A percentile compares a stretch with the other conserved stretches of the same genome.
Evolutionary conservation across 2,329 filamentous ascomycete genomes (phyloP).

Genomic region (Dactylellina drechsleri): DNA sequence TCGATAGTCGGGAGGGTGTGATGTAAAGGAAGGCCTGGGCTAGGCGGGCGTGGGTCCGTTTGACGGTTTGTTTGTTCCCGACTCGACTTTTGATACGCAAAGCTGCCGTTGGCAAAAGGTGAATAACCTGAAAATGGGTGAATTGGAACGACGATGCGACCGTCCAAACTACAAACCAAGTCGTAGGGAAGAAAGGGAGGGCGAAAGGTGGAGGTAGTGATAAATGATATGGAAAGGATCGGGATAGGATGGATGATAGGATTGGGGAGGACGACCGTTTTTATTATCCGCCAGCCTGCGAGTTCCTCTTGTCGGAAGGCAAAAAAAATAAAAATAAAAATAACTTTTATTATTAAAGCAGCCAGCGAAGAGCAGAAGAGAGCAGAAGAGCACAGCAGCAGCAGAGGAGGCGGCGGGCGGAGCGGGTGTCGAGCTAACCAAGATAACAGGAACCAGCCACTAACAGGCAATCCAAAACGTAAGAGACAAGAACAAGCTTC

Average conservation of each 20-base stretch:
- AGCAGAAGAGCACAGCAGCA: constrained; percentile 3
- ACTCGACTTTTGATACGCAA: too few relatives aligned
- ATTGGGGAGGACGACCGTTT: constrained; percentile 32
- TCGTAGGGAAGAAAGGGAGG: too few relatives aligned
- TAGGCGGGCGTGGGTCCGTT: constrained; percentile 23
- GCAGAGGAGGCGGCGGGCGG: constrained; percentile 23
- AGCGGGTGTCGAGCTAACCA: constrained; percentile 28
- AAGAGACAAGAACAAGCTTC: constrained; percentile 50
- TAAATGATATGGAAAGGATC: background rate
- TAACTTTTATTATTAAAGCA: background rate
- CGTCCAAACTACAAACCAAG: background rate
- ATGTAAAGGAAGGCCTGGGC: constrained; percentile 36
- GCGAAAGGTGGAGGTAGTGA: too few relatives aligned
- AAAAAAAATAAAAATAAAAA: constrained; percentile 10
- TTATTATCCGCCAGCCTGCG: constrained; percentile 42
- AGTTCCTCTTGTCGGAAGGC: constrained; percentile 51
- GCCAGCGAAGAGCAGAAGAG: background rate
- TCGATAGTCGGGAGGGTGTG: constrained; percentile 16
- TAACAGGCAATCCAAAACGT: constrained; percentile 38
- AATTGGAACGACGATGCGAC: constrained; percentile 2
- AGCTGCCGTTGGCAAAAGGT: too few relatives aligned
- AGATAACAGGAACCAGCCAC: constrained; percentile 51
- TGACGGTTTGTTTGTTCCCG: constrained; percentile 1
- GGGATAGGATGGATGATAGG: background rate
- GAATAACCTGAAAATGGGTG: background rate